Conservation (phyloP, 495 filamentous ascomycete species). For the Xanthoparmelia taractica region DNA sequence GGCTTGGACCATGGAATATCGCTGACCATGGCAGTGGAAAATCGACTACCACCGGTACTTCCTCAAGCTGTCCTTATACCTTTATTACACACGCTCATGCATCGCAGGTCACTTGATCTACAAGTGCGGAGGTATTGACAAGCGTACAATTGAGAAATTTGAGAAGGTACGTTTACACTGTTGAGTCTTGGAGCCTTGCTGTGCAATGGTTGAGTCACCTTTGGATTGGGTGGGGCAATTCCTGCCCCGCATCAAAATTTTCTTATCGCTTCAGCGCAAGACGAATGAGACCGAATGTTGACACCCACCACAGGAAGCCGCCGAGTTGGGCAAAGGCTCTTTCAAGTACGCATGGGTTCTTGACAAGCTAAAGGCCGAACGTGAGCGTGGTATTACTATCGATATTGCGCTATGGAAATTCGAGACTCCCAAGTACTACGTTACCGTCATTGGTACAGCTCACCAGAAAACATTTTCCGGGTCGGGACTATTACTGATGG, state of each 20-base stretch:
- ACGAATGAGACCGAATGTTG: constrained; percentile 29
- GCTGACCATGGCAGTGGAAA: constrained; percentile 97
- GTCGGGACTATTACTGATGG: constrained; percentile 23
- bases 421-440: constrained; percentile 97
- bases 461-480: neutral
- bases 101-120: constrained; percentile 87
- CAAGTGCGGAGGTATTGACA: constrained; percentile 99
- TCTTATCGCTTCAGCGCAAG: constrained; percentile 24
- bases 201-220: constrained; percentile 15
- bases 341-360: constrained; percentile 99
- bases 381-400: constrained; percentile 99
- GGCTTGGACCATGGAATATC: constrained; percentile 29
- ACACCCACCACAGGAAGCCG: constrained; percentile 68
- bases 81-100: constrained; percentile 29
- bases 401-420: constrained; percentile 99
- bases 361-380: constrained; percentile 99
- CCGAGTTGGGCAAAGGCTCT: constrained; percentile 99
- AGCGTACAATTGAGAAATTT: constrained; percentile 99
- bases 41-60: constrained; percentile 85
- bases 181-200: constrained; percentile 18
- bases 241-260: constrained; percentile 32
- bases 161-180: constrained; percentile 68
- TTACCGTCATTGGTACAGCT: constrained; percentile 90
- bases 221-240: constrained; percentile 27
- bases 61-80: constrained; percentile 21